Conservation (phyloP, 208 protist species). For the Strigomonas galati region DNA sequence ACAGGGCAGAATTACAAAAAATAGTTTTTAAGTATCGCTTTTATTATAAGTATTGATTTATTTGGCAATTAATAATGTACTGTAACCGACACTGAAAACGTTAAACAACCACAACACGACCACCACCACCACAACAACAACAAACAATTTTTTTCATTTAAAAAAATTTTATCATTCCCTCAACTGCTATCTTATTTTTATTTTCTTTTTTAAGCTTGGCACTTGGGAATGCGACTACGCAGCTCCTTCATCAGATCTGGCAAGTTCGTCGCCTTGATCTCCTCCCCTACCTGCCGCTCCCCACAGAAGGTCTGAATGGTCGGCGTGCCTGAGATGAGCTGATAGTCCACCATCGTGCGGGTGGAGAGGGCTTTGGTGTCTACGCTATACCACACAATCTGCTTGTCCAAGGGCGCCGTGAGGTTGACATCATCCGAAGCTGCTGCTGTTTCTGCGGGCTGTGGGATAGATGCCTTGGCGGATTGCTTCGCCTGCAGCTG, state of each 20-base stretch:
- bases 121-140: background rate
- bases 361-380: slow-evolving; percentile 74
- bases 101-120: background rate
- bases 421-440: slow-evolving; percentile 2
- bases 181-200: too few relatives aligned
- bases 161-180: too few relatives aligned
- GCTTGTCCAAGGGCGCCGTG: background rate
- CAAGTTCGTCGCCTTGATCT: slow-evolving; percentile 76
- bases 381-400: slow-evolving; percentile 86
- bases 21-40: background rate
- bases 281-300: slow-evolving; percentile 78
- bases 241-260: slow-evolving; percentile 84
- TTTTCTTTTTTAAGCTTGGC: background rate
- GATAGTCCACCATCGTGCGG: slow-evolving; percentile 73
- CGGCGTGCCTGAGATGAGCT: slow-evolving; percentile 87
- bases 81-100: background rate
- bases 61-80: background rate
- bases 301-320: slow-evolving; percentile 87
- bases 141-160: background rate
- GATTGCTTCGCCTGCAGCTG: too few relatives aligned
- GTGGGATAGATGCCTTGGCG: too few relatives aligned
- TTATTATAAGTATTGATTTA: background rate
- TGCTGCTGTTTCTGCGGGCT: too few relatives aligned
- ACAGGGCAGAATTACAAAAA: background rate
- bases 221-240: slow-evolving; percentile 30